Evolutionary conservation across 2,329 filamentous ascomycete species (phyloP).

Genomic region (Cadophora gregata): DNA sequence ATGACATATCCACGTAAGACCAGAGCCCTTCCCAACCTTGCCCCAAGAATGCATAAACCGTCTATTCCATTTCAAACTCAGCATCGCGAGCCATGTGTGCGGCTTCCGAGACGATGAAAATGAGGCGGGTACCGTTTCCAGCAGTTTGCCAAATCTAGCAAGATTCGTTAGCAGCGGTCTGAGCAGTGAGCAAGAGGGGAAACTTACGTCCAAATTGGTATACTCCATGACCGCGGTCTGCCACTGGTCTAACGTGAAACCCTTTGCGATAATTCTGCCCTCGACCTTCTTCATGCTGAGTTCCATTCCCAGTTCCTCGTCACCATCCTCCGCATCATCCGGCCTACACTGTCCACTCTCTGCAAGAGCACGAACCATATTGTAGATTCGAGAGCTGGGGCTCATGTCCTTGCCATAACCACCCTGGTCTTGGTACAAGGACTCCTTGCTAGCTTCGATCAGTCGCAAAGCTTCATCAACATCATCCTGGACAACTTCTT

Average conservation of each 20-base stretch:
- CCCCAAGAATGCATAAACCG: background rate
- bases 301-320: conserved; percentile 72
- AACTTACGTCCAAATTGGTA: conserved; percentile 83
- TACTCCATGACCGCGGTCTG: conserved; percentile 88
- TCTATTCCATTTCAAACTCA: conserved; percentile 28
- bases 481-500: conserved; percentile 85
- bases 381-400: conserved; percentile 89
- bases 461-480: conserved; percentile 94
- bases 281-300: conserved; percentile 87
- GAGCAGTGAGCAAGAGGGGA: conserved; percentile 9
- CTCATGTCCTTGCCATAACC: conserved; percentile 71
- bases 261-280: conserved; percentile 92
- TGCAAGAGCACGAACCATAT: conserved; percentile 86
- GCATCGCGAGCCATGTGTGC: conserved; percentile 46
- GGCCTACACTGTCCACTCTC: conserved; percentile 72
- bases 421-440: conserved; percentile 74
- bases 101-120: conserved; percentile 69
- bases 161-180: conserved; percentile 46
- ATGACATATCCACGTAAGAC: conserved; percentile 15
- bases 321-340: conserved; percentile 63
- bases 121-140: conserved; percentile 70
- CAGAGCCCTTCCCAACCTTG: background rate
- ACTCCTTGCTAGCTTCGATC: conserved; percentile 92
- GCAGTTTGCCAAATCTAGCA: conserved; percentile 78
- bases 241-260: conserved; percentile 95